Percentiles rank a stretch among this genome's conserved stretches.
phyloP scores from a whole-genome alignment of 768 basidiomycete genomes.

The Rubroboletus pulcherrimus region DNA sequence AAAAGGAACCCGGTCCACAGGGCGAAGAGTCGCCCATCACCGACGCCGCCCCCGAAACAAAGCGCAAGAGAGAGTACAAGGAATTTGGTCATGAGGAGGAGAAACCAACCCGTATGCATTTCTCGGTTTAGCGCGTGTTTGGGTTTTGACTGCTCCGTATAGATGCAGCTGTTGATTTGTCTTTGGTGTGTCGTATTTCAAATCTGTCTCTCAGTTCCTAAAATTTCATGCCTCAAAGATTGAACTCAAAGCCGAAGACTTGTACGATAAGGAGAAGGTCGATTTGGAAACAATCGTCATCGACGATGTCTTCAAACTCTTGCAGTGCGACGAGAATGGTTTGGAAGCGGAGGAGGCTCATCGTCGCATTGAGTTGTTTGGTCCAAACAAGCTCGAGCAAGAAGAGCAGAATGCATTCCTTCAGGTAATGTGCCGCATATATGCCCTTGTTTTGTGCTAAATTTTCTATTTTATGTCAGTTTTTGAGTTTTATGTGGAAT shows the following conservation, averaged over 20 bases:
- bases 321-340: constrained; percentile 86
- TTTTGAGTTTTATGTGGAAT: constrained; percentile 99
- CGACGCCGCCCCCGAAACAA: constrained; percentile 27
- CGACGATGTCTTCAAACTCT: constrained; percentile 94
- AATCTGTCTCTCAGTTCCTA: background rate
- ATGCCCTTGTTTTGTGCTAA: background rate
- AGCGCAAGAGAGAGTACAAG: constrained; percentile 83
- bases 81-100: constrained; percentile 75
- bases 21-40: constrained; percentile 42
- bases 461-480: constrained; percentile 38
- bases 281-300: constrained; percentile 96
- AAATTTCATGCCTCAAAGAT: constrained; percentile 41
- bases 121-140: background rate
- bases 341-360: constrained; percentile 67
- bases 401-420: constrained; percentile 91
- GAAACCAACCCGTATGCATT: constrained; percentile 59
- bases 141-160: constrained; percentile 1
- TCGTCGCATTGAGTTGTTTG: constrained; percentile 89
- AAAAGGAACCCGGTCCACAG: constrained; percentile 66
- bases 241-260: constrained; percentile 86
- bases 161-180: constrained; percentile 91
- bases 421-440: constrained; percentile 47
- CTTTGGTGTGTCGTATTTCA: constrained; percentile 43
- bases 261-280: constrained; percentile 99
- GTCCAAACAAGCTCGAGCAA: constrained; percentile 90